Conservation (phyloP, 495 filamentous ascomycete genomes). For the Podospora appendiculata region DNA sequence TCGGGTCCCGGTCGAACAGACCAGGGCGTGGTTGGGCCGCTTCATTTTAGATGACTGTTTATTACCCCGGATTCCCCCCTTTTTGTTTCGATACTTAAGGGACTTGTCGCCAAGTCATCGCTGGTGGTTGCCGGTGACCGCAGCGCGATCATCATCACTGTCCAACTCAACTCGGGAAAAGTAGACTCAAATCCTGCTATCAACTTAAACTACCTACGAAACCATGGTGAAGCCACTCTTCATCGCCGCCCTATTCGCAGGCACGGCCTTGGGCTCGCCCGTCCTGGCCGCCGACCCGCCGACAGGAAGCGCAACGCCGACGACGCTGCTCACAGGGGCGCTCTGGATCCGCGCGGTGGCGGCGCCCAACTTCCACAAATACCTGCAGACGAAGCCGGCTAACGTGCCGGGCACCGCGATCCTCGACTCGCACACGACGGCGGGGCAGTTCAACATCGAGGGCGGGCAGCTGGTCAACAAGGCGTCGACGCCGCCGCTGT, state of each 20-base stretch:
- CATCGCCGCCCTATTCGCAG: conserved; percentile 9
- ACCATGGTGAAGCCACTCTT: conserved; percentile 9
- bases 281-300: conserved; percentile 6
- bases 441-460: conserved; percentile 53
- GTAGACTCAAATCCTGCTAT: neutral
- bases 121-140: too few relatives aligned
- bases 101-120: too few relatives aligned
- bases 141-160: too few relatives aligned
- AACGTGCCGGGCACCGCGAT: conserved; percentile 42
- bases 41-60: neutral
- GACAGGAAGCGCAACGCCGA: conserved; percentile 13
- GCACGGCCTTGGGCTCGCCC: conserved; percentile 10
- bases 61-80: too few relatives aligned
- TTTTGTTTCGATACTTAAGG: too few relatives aligned
- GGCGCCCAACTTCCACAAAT: conserved; percentile 55
- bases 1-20: neutral
- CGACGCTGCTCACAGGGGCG: conserved; percentile 41
- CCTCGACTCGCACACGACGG: conserved; percentile 44
- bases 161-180: neutral
- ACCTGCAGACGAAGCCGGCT: conserved; percentile 48
- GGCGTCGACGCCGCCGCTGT: conserved; percentile 31
- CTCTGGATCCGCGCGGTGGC: conserved; percentile 56
- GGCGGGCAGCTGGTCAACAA: conserved; percentile 51
- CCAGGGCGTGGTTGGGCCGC: neutral
- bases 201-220: neutral